Evolutionary conservation across 371 early-diverging fungal species (phyloP), one percentile per base, ranked within the genome.

Genomic region (Saksenaea vasiformis): DNA sequence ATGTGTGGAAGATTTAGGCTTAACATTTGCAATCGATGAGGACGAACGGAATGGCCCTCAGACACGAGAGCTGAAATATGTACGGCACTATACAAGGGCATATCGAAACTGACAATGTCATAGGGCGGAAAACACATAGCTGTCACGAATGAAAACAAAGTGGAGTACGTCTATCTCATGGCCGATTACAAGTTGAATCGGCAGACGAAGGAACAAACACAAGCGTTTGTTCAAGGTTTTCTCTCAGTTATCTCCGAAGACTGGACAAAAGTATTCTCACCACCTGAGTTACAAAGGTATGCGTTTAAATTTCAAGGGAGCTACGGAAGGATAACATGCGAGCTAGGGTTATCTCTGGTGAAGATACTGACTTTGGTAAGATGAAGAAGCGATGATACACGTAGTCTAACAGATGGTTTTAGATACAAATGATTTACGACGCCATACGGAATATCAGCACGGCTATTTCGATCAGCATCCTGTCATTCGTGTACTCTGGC

Each of bases 391-490:
- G 10, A 38, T 17, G 34, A 62, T 17, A 47, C n/a, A 24, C 10
- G 5, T 68, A 56, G 15, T 17, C 24, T 63, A 14, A 28, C 24
- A 17, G 7, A 19, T 14, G 24, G 39, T 70, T 17, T 67, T 88
- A 78, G 90, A 94, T 69, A 69, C 93, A 0, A 62, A 74, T 22
- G 94, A 95, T 66, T 72, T 95, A 68, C 78, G 88, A n/a, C 85
- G 87, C 19, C 88, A 91, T 54, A 94, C 97, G 7, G 76, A 82
- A 17, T 97, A 96, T 69, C 90, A 91, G 59, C 92, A 93, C 64
- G 92, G 91, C 2, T 96, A 91, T 70, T 78, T 81, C 61, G 82
- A 87, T 41, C 85, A 85, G 31, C 93, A 91, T 69, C 87, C 83
- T n/a, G 88, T 90, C 14, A 92, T 93, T 19, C 72, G 83, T n/a